Base-by-base conservation (phyloP, 2,329 filamentous ascomycete species). In the Didymella keratinophila region DNA sequence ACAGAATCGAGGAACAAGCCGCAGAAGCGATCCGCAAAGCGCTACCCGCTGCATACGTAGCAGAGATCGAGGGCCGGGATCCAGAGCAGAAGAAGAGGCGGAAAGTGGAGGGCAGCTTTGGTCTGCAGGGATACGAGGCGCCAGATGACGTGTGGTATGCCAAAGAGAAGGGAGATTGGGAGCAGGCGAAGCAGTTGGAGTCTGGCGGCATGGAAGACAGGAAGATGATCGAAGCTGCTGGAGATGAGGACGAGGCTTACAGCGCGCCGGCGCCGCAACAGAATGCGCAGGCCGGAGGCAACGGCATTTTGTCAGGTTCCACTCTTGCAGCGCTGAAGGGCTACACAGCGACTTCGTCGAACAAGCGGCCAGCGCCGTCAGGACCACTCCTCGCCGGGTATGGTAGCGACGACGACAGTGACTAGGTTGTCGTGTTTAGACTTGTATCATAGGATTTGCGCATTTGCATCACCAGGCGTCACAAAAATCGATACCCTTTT, bases 81-180 rank as follows among this genome's bases (percentile, higher is more conserved):
- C 91, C 91, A 0, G 92, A 93, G 68, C 90, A 93, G 39, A 85
- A 88, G 72, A 98, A 97, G 81, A 84, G 93, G 70, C 87, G 94
- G 77, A 96, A 92, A 78, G 87, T 97, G 25, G 92, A 97, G 76
- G 93, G 74, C 5, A 89, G 86, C 21, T 98, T 97, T 72, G 94
- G 93, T 0, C 78, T 99, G 44, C 86, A 94, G 53, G 94, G 93
- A 1, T 98, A 97, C 75, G 92, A 98, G 71, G 93, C 93, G 1
- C 93, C 94, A 0, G 95, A 99, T 73, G 90, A 95, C 62, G 88
- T 99, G 25, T 96, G 96, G 85, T 97, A 93, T 78, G 91, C 93
- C 0, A 84, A 91, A 45, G 92, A 93, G 34, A 86, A 87, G 66
- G 87, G 85, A 46, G 87, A 87, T 0, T 83, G 86, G 56, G 88